Evolutionary conservation across 257 asterid genomes (phyloP).

Genomic region (Petrea volubilis): DNA sequence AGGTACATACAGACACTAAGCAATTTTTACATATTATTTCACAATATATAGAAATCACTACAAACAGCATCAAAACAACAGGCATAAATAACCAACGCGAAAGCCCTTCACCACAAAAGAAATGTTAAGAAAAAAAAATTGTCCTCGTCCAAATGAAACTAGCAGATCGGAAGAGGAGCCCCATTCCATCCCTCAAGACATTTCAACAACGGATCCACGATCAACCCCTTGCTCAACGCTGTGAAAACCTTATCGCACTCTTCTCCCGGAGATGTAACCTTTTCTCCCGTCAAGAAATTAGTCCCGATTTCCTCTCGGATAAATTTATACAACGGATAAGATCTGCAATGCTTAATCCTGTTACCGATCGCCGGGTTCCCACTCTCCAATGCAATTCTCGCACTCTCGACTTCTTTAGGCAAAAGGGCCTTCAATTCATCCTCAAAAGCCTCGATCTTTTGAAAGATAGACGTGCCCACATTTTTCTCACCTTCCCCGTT

Average conservation of each 20-base stretch:
- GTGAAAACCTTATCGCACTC: slow-evolving; percentile 80
- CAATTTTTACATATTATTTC: slow-evolving; percentile 7
- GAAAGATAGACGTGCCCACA: slow-evolving; percentile 40
- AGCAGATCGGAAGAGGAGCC: slow-evolving; percentile 74
- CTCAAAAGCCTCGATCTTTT: slow-evolving; percentile 52
- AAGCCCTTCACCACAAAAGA: slow-evolving; percentile 1
- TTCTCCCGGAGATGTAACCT: slow-evolving; percentile 70
- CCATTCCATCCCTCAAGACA: slow-evolving; percentile 78
- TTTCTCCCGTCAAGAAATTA: slow-evolving; percentile 58
- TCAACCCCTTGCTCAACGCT: slow-evolving; percentile 57
- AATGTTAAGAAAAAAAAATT: not conserved
- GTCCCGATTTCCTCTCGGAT: slow-evolving; percentile 69
- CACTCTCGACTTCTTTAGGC: slow-evolving; percentile 56
- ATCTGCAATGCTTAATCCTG: slow-evolving; percentile 66
- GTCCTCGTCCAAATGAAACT: slow-evolving; percentile 6
- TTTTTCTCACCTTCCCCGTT: slow-evolving; percentile 42
- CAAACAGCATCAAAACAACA: too few species aligned
- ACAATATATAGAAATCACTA: not conserved
- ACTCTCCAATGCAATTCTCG: slow-evolving; percentile 53
- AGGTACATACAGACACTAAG: not conserved
- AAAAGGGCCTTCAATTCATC: slow-evolving; percentile 36
- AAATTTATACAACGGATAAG: slow-evolving; percentile 74
- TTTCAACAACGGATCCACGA: slow-evolving; percentile 75
- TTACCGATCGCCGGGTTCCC: slow-evolving; percentile 61
- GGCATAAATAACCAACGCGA: not conserved